A percentile compares a stretch with the other conserved stretches of the same genome.
phyloP scores from a whole-genome alignment of 805 yeast species.

The Saturnispora kantuleensis region DNA sequence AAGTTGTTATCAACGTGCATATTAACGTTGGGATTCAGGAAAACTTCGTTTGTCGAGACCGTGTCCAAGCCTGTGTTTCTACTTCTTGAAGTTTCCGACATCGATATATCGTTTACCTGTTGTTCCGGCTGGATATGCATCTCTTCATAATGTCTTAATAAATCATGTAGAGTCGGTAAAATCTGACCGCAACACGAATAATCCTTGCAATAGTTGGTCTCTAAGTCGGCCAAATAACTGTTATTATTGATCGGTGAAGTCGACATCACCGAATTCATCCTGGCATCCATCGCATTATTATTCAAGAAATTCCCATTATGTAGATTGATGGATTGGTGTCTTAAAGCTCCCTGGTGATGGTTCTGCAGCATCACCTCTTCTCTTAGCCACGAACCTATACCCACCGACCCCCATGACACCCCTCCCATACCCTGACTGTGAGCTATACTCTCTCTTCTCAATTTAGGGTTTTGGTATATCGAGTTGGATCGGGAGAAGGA shows the following conservation, averaged over 20 bases:
- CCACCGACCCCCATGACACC: slow-evolving; percentile 91
- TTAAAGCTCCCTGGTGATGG: slow-evolving; percentile 1
- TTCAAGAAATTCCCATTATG: slow-evolving; percentile 14
- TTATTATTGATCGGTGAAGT: slow-evolving; percentile 58
- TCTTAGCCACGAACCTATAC: slow-evolving; percentile 91
- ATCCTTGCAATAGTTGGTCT: slow-evolving; percentile 94
- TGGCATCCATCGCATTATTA: slow-evolving; percentile 18
- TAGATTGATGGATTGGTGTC: slow-evolving; percentile 14
- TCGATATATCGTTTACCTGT: slow-evolving; percentile 14
- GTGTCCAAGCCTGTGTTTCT: slow-evolving; percentile 62
- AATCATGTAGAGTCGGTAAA: slow-evolving; percentile 87
- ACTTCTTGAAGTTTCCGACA: slow-evolving; percentile 30
- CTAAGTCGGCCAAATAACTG: slow-evolving; percentile 82
- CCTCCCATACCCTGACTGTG: slow-evolving; percentile 98
- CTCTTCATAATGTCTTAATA: slow-evolving; percentile 91
- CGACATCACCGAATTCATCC: slow-evolving; percentile 25
- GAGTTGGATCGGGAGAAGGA: slow-evolving; percentile 28
- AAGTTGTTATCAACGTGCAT: slow-evolving; percentile 8
- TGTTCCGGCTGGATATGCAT: slow-evolving; percentile 68
- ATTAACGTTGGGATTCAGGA: slow-evolving; percentile 31
- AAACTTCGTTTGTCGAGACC: slow-evolving; percentile 88
- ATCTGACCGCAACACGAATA: slow-evolving; percentile 92
- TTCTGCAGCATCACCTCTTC: slow-evolving; percentile 70
- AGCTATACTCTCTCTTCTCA: slow-evolving; percentile 84
- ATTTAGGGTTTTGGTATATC: slow-evolving; percentile 35